Base-by-base conservation (phyloP, 257 asterid species). In the Perilla frutescens region DNA sequence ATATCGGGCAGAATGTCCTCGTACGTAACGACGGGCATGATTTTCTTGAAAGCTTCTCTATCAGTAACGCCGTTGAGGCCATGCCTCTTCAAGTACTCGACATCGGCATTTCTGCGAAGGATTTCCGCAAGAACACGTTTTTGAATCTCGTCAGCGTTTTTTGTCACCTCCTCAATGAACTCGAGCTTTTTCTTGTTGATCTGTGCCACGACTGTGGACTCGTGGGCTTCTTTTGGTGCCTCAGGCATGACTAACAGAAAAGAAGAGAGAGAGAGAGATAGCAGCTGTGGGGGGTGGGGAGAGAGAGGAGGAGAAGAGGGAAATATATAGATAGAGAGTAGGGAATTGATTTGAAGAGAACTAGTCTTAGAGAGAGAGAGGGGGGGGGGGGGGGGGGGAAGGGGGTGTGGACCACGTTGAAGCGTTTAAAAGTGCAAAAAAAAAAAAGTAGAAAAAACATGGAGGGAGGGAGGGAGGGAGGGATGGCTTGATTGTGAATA, bases 1-100 rank as follows among this genome's bases (percentile, higher is more conserved):
- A 90, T 87, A 47, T 88, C 89, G 13, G 88, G 76, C 51, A 84
- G 77, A 40, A 90, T 78, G 75, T 90, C 96, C 59, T 90, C 94
- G 36, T 90, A 90, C 12, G 81, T 37, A 53, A 86, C 73, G 1
- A 85, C 92, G 48, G 96, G 96, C 50, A 90, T 78, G 44, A 7
- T 74, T 70, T 79, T 84, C 84, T 84, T 86, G 82, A 87, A 89
- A 4, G 81, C 50, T 0, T 86, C 88, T 2, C 84, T 9, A 29
- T 86, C 94, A 26, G 72, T 43, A 1, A 6, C 70, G 13, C 88
- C 87, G 44, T 71, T 55, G 69, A 88, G 86, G 37, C 84, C 83
- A 32, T 86, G 84, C 31, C 87, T 51, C 31, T 68, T 47, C 41
- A 88, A 51, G 76, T 88, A 88, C 77, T 88, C 94, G 7, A 81